A percentile compares a stretch with the other conserved stretches of the same genome.
Evolutionary conservation across 306 rosid species (phyloP).

Genomic region (Prunus kanzakura): DNA sequence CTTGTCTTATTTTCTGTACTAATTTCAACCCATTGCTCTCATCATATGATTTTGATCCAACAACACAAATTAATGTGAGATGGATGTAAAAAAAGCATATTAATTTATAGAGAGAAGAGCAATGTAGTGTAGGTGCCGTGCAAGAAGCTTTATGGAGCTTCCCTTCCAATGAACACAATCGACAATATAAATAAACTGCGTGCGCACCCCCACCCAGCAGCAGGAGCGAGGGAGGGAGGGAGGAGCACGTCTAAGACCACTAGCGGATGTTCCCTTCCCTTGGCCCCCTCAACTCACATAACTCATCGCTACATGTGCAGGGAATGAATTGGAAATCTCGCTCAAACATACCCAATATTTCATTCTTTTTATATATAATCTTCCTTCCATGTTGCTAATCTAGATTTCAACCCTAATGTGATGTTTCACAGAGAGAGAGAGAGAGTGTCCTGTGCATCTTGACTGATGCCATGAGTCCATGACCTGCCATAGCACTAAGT

Average conservation of each 20-base stretch:
- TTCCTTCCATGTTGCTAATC: too few relatives aligned
- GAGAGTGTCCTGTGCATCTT: too few relatives aligned
- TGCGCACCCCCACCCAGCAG: background rate
- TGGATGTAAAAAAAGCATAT: slow-evolving; percentile 4
- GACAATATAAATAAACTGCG: background rate
- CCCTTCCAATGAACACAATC: slow-evolving; percentile 9
- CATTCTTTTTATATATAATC: background rate
- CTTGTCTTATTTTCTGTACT: too few relatives aligned
- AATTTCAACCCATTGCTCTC: too few relatives aligned
- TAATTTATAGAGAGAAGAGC: background rate
- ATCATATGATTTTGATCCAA: background rate
- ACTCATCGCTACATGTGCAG: background rate
- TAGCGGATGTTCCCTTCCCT: slow-evolving; percentile 27
- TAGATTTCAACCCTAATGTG: too few relatives aligned
- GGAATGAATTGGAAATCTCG: slow-evolving; percentile 29
- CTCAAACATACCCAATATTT: slow-evolving; percentile 6
- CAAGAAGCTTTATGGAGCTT: slow-evolving; percentile 20
- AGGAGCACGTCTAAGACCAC: slow-evolving; percentile 28
- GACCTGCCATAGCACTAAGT: too few relatives aligned
- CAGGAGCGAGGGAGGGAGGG: background rate
- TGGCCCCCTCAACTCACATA: background rate
- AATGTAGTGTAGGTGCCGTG: slow-evolving; percentile 9
- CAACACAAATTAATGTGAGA: background rate
- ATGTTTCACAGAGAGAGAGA: too few relatives aligned
- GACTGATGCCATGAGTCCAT: too few relatives aligned